A percentile compares a stretch with the other conserved stretches of the same genome.
These are phyloP conservation scores for Hevea brasiliensis DNA, from an alignment of 345 rosid genomes.

Conservation along the genomic window DNA sequence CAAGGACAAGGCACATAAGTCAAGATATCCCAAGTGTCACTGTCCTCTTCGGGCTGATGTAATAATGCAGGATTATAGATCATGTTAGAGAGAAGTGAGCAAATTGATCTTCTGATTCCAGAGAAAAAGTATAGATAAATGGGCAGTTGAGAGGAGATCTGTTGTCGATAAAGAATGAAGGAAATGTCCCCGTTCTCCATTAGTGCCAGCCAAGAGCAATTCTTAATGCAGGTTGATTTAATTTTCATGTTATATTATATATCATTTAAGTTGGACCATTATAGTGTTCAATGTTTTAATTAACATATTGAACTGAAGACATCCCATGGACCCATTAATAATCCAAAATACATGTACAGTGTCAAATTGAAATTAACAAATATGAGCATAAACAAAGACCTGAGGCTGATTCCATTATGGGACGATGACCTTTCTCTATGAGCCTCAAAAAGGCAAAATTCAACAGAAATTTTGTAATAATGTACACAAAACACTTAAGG, in stretches of 20 bases:
- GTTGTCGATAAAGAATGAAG: no score
- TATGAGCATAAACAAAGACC: not conserved
- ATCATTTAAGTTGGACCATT: no score
- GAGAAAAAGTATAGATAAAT: no score
- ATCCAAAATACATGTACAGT: not conserved
- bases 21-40: not conserved
- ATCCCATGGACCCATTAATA: not conserved
- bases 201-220: slow-evolving; percentile 1
- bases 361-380: not conserved
- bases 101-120: no score
- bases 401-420: not conserved
- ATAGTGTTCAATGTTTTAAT: no score
- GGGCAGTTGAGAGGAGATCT: no score
- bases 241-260: no score
- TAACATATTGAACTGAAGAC: not conserved
- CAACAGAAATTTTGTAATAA: slow-evolving; percentile 39
- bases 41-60: not conserved
- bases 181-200: no score
- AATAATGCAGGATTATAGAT: not conserved
- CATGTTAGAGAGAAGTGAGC: no score
- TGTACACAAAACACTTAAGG: slow-evolving; percentile 51
- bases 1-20: not conserved
- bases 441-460: slow-evolving; percentile 34
- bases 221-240: no score
- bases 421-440: slow-evolving; percentile 16